These are phyloP conservation scores for Spizellomyces punctatus DNA, from an alignment of 192 early-diverging fungal genomes.

Conservation along the genomic window DNA sequence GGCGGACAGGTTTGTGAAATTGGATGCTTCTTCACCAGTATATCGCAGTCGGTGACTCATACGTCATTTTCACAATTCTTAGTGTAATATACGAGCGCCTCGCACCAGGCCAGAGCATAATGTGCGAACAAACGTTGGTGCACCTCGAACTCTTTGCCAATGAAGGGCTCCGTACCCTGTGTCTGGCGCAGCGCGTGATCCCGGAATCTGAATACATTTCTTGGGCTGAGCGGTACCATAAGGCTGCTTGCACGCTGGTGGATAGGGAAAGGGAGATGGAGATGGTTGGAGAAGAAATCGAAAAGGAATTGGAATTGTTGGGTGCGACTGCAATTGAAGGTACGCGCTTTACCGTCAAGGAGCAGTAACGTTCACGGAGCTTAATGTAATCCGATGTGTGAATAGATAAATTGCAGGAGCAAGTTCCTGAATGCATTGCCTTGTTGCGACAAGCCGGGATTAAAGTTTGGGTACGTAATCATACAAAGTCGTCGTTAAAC, in stretches of 20 bases:
- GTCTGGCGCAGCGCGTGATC: conserved; percentile 79
- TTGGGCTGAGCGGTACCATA: conserved; percentile 74
- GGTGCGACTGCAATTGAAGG: conserved; percentile 87
- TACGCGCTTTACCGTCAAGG: neutral
- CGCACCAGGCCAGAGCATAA: conserved; percentile 8
- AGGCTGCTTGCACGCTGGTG: conserved; percentile 70
- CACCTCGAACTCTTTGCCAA: conserved; percentile 44
- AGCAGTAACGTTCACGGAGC: no score
- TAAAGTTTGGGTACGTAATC: conserved; percentile 63
- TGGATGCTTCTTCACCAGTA: neutral
- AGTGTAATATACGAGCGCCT: conserved; percentile 42
- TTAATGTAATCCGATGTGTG: neutral
- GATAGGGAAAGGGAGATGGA: conserved; percentile 82
- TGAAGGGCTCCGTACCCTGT: conserved; percentile 80
- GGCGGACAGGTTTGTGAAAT: conserved; percentile 38
- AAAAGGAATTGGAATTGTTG: conserved; percentile 71
- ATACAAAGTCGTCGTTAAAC: neutral
- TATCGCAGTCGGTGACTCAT: no score
- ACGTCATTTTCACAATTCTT: no score
- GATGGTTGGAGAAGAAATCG: conserved; percentile 74
- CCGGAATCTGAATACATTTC: conserved; percentile 68
- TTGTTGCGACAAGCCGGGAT: conserved; percentile 77
- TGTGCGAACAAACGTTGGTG: conserved; percentile 24
- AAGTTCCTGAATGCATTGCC: conserved; percentile 83
- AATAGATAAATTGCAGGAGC: conserved; percentile 77